A percentile compares a stretch with the other conserved stretches of the same genome.
Evolutionary conservation across 768 basidiomycete species (phyloP).

Genomic region (Paxillus ammoniavirescens): DNA sequence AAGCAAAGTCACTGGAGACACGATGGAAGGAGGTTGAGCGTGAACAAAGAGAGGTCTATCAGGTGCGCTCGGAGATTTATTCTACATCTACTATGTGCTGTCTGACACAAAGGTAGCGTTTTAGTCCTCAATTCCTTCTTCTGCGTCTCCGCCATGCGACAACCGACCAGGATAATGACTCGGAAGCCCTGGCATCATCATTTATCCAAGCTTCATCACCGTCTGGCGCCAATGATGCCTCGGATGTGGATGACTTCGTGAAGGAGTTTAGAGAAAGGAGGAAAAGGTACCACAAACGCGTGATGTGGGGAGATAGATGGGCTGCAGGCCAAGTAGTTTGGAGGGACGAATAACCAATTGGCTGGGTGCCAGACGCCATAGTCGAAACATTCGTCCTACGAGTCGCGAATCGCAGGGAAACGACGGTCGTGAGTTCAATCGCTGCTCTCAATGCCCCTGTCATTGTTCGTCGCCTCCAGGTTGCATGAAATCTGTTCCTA

Average conservation of each 20-base stretch:
- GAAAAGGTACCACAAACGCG: slow-evolving; percentile 91
- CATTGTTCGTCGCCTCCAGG: too few relatives aligned
- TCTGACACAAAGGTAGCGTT: slow-evolving; percentile 52
- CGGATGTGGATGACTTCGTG: slow-evolving; percentile 83
- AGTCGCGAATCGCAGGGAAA: too few relatives aligned
- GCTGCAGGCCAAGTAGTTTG: slow-evolving; percentile 80
- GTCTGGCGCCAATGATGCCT: slow-evolving; percentile 23
- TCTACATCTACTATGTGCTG: neutral
- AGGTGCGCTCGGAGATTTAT: slow-evolving; percentile 45
- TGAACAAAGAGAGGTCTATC: slow-evolving; percentile 87
- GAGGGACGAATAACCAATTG: slow-evolving; percentile 53
- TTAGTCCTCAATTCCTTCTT: slow-evolving; percentile 83
- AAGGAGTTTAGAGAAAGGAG: slow-evolving; percentile 83
- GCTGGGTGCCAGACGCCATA: neutral
- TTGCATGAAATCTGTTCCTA: neutral
- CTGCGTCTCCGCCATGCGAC: slow-evolving; percentile 86
- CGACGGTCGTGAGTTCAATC: neutral
- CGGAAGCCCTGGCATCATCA: slow-evolving; percentile 78
- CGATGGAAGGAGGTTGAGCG: slow-evolving; percentile 86
- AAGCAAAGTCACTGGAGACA: slow-evolving; percentile 77
- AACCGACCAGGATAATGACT: slow-evolving; percentile 86
- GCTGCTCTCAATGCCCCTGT: neutral
- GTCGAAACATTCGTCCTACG: neutral
- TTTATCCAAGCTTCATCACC: slow-evolving; percentile 67
- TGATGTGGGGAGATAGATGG: slow-evolving; percentile 90